Evolutionary conservation across 495 filamentous ascomycete genomes (phyloP).

Genomic region (Aspergillus diversus): DNA sequence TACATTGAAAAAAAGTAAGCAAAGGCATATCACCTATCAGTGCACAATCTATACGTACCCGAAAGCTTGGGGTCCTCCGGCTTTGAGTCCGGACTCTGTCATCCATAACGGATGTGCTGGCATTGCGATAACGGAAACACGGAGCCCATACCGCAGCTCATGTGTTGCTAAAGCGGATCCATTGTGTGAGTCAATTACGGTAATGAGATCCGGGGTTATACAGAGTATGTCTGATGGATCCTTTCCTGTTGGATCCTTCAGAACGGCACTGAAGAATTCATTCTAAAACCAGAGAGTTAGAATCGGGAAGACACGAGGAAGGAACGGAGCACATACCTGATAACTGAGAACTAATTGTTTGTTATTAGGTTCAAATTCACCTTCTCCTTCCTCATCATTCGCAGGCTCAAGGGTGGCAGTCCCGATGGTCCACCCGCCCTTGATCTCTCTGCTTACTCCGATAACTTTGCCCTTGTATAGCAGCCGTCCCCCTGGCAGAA

Average conservation of each 20-base stretch:
- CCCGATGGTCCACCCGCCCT: background rate
- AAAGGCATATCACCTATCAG: background rate
- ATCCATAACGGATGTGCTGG: background rate
- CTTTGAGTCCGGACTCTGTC: background rate
- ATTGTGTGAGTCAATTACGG: background rate
- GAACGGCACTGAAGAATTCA: background rate
- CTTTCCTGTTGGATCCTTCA: background rate
- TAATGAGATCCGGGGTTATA: background rate
- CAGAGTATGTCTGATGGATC: background rate
- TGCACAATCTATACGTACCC: background rate
- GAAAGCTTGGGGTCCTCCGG: background rate
- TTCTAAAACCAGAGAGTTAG: no score
- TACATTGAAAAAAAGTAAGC: background rate
- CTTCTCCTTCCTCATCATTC: background rate
- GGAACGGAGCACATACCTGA: background rate
- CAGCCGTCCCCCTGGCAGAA: background rate
- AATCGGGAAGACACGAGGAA: background rate
- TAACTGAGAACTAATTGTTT: background rate
- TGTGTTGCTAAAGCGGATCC: background rate
- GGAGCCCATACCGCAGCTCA: background rate
- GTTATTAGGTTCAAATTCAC: background rate
- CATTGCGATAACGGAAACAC: background rate
- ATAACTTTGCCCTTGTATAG: background rate
- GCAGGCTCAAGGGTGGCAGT: background rate
- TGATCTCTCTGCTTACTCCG: background rate